These are phyloP conservation scores for Colletotrichum siamense DNA, from an alignment of 2,329 filamentous ascomycete species.

Conservation along the genomic window DNA sequence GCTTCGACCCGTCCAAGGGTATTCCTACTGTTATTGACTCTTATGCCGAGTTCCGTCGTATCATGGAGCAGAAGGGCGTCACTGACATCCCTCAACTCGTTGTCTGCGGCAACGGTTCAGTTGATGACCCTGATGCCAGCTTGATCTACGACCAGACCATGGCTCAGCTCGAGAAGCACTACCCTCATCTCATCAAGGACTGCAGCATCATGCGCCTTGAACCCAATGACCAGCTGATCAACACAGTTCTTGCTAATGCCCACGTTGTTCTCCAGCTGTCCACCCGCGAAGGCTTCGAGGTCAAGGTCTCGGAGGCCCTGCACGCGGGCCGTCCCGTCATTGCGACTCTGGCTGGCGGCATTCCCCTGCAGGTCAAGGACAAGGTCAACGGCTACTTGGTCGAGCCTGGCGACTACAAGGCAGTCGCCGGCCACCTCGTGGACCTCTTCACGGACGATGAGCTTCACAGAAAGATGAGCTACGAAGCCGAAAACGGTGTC, in stretches of 20 bases:
- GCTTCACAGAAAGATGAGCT: slow-evolving; percentile 70
- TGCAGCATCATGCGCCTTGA: slow-evolving; percentile 80
- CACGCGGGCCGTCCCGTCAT: slow-evolving; percentile 83
- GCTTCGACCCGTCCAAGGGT: slow-evolving; percentile 85
- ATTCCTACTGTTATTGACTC: slow-evolving; percentile 79
- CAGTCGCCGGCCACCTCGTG: slow-evolving; percentile 71
- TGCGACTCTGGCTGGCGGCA: slow-evolving; percentile 77
- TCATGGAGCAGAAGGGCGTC: slow-evolving; percentile 57
- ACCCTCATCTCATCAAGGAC: slow-evolving; percentile 65
- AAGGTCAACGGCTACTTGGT: slow-evolving; percentile 77
- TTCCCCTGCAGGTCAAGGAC: slow-evolving; percentile 78
- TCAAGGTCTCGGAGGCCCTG: slow-evolving; percentile 84
- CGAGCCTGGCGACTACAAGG: slow-evolving; percentile 70
- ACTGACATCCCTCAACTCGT: slow-evolving; percentile 72
- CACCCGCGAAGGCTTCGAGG: slow-evolving; percentile 83
- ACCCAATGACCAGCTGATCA: slow-evolving; percentile 81
- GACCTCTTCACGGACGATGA: slow-evolving; percentile 69
- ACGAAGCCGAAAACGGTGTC: slow-evolving; percentile 68
- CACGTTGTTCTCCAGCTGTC: slow-evolving; percentile 80
- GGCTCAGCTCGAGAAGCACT: slow-evolving; percentile 66
- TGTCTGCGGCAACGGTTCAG: slow-evolving; percentile 78
- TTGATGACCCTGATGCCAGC: slow-evolving; percentile 81
- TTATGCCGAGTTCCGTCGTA: slow-evolving; percentile 74
- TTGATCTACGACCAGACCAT: slow-evolving; percentile 76
- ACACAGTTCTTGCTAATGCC: slow-evolving; percentile 75